Percentiles rank a stretch among this genome's conserved stretches.
phyloP scores from a whole-genome alignment of 129 eudicot genomes.

The Kitagawia praeruptora region DNA sequence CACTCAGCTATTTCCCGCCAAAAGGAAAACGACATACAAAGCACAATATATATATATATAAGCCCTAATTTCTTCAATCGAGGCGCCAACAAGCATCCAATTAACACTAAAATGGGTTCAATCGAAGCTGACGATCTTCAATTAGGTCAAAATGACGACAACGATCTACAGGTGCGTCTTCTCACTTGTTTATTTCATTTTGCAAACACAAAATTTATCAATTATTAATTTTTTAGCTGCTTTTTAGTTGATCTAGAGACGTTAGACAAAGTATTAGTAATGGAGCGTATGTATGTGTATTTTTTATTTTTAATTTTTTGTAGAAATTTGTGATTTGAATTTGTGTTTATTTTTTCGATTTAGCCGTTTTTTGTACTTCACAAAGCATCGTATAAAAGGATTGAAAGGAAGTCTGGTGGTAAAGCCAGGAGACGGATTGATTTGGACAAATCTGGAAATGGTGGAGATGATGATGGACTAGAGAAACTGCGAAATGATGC shows the following conservation, averaged over 20 bases:
- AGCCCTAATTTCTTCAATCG: slow-evolving; percentile 16
- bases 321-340: background rate
- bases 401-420: slow-evolving; percentile 24
- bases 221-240: no score
- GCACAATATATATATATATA: background rate
- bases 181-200: no score
- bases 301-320: background rate
- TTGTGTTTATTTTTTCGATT: background rate
- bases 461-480: background rate
- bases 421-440: slow-evolving; percentile 43
- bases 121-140: slow-evolving; percentile 21
- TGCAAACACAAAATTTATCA: background rate
- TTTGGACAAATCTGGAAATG: slow-evolving; percentile 17
- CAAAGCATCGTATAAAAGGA: slow-evolving; percentile 35
- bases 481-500: slow-evolving; percentile 30
- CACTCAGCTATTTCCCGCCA: background rate
- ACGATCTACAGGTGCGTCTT: slow-evolving; percentile 42
- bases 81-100: background rate
- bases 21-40: background rate
- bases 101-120: slow-evolving; percentile 18
- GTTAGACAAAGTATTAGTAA: no score
- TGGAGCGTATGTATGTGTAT: background rate
- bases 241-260: no score
- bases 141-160: slow-evolving; percentile 26
- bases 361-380: slow-evolving; percentile 84